These are phyloP conservation scores for Alternaria brassicicola DNA, from an alignment of 2,329 filamentous ascomycete species.

Conservation along the genomic window DNA sequence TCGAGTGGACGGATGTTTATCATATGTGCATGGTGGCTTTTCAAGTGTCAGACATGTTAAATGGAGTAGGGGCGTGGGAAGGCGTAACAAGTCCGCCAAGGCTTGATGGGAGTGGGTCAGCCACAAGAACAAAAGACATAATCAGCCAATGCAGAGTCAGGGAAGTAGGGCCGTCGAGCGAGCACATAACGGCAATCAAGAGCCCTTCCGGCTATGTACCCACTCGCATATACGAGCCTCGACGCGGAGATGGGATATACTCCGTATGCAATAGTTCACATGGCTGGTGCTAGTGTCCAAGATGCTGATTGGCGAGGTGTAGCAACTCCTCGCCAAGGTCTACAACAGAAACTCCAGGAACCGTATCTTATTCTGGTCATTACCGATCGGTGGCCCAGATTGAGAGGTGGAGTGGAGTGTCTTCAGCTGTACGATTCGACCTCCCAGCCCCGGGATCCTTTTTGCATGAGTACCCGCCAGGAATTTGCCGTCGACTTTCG, in stretches of 20 bases:
- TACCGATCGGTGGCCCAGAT: not conserved
- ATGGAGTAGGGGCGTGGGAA: constrained; percentile 4
- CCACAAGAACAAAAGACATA: constrained; percentile 1
- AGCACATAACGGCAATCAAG: constrained; percentile 8
- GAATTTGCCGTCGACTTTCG: not conserved
- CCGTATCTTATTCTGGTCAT: not conserved
- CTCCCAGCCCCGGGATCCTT: not conserved
- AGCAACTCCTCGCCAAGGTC: not conserved
- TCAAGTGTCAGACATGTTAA: not conserved
- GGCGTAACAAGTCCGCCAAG: constrained; percentile 8
- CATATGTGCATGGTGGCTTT: constrained; percentile 25
- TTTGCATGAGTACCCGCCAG: not conserved
- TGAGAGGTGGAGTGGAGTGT: not conserved
- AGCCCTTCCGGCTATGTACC: constrained; percentile 4
- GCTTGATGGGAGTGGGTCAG: constrained; percentile 2
- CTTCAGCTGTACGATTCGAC: not conserved
- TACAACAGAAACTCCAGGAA: not conserved
- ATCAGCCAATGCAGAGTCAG: not conserved
- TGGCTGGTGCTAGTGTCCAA: not conserved
- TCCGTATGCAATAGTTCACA: not conserved
- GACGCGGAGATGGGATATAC: constrained; percentile 3
- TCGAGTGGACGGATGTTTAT: constrained; percentile 23
- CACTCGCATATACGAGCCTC: constrained; percentile 7
- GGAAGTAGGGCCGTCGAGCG: not conserved
- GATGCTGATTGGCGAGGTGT: not conserved